phyloP scores from a whole-genome alignment of 176 grass and related monocot species.

The Sorghum bicolor region DNA sequence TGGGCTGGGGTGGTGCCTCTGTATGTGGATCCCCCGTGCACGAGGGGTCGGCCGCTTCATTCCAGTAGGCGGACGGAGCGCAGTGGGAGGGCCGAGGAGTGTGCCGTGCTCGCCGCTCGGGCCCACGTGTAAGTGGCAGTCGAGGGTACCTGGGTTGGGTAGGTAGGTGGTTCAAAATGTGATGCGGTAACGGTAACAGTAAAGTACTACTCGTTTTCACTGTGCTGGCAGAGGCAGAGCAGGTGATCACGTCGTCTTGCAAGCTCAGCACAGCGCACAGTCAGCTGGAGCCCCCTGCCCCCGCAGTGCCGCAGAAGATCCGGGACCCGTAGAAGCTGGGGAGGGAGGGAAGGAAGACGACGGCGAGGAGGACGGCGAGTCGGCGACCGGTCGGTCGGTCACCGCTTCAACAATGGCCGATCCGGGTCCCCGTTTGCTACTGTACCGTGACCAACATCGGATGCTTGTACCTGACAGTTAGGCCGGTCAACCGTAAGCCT shows the following conservation, averaged over 20 bases:
- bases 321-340: background rate
- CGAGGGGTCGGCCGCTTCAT: constrained; percentile 5
- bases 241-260: background rate
- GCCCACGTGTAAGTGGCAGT: background rate
- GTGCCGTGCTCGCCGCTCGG: background rate
- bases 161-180: background rate
- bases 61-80: background rate
- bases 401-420: too few relatives aligned
- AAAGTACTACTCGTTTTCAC: background rate
- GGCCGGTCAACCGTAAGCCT: constrained; percentile 36
- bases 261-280: background rate
- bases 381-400: background rate
- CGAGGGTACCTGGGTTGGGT: background rate
- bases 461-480: constrained; percentile 34
- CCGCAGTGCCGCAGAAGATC: background rate
- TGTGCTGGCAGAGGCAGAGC: background rate
- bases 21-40: constrained; percentile 29
- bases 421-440: background rate
- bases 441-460: background rate
- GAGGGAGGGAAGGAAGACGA: background rate
- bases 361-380: background rate
- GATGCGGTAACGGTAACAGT: background rate
- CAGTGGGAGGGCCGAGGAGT: background rate
- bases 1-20: background rate
- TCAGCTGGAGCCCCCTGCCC: background rate